Base-by-base conservation (phyloP, 2,329 filamentous ascomycete species). In the Xylaria sp. region DNA sequence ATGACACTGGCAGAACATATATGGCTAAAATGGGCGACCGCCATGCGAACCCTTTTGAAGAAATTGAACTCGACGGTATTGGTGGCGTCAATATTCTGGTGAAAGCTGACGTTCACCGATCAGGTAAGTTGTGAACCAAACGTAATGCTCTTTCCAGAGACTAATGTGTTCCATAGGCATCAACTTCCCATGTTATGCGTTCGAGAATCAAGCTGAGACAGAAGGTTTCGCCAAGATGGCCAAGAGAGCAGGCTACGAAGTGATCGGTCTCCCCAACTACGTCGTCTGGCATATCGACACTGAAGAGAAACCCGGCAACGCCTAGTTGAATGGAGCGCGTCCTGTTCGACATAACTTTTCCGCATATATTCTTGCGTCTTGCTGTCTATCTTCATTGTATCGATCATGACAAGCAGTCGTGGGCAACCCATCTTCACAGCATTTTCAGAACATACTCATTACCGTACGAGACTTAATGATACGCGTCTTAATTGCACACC, bases 151-250 rank as follows among this genome's bases (percentile, higher is more conserved):
- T 37, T 29, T 6, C 48, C 44, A 12, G 29, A 65, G 55, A 78
- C 82, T 69, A 80, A 71, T 27, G 53, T 37, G 13, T 57, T 42
- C 2, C 37, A 55, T 73, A 95, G 94, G 95, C 71, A 96, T 99
- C 84, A 99, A 99, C 82, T 99, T 99, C 81, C 96, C 96, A 9
- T 91, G 90, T 79, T 99, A 99, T 78, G 88, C 96, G 2, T 99
- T 99, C 79, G 96, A 99, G 80, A 98, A 99, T 81, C 96, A 99
- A 83, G 96, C 96, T 72, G 96, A 99, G 82, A 99, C 96, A 4
- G 96, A 99, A 83, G 96, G 96, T 6, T 99, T 99, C 78, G 96
- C 96, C 44, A 97, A 97, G 81, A 99, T 99, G 96, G 96, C 96
- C 68, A 98, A 97, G 84, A 88, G 94, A 71, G 96, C 96, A 21